Base-by-base conservation (phyloP, 495 filamentous ascomycete species). In the Penicillium angulare region DNA sequence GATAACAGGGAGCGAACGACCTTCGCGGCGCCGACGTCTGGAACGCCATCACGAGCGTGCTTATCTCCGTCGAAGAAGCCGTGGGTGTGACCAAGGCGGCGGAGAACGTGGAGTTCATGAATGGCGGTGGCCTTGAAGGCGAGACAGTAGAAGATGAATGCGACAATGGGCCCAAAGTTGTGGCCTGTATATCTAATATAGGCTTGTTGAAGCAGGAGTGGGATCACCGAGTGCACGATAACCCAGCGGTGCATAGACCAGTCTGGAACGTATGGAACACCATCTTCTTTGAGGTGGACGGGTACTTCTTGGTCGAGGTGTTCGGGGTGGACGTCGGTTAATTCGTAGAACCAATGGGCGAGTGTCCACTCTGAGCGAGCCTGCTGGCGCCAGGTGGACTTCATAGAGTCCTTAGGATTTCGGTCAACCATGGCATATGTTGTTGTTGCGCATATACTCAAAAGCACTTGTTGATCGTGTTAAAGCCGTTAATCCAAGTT, bases 41-140 rank as follows among this genome's bases (percentile, higher is more conserved):
- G 67, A 3, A 72, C 63, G 16, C 68, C 68, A 17, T 72, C 68
- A 20, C 68, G 68, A 12, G 53, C 59, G 40, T 72, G 68, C 31
- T 68, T 64, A 13, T 72, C 68, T 16, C 68, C 68, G 32, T 72
- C 69, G 10, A 70, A 48, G 52, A 71, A 72, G 23, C 69, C 69
- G 36, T 66, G 48, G 4, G 32, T 48, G 40, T 68, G 65, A 27
- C 65, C 65, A 1, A 68, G 46, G 5, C 63, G 57, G 2, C 65
- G 57, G 49, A 68, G 57, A 18, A 66, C 55, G 47, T 66, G 63
- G 1, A 66, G 46, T 49, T 68, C 63, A 43, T 64, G 60, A 36
- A 68, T 66, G 34, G 57, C 65, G 52, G 62, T 68, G 16, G 29
- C 36, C 45, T 68, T 66, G 47, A 68, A 66, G n/a, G 55, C 51